Evolutionary conservation across 805 yeast genomes (phyloP), one percentile per base, ranked within the genome.

Genomic region (Yarrowia sp.): DNA sequence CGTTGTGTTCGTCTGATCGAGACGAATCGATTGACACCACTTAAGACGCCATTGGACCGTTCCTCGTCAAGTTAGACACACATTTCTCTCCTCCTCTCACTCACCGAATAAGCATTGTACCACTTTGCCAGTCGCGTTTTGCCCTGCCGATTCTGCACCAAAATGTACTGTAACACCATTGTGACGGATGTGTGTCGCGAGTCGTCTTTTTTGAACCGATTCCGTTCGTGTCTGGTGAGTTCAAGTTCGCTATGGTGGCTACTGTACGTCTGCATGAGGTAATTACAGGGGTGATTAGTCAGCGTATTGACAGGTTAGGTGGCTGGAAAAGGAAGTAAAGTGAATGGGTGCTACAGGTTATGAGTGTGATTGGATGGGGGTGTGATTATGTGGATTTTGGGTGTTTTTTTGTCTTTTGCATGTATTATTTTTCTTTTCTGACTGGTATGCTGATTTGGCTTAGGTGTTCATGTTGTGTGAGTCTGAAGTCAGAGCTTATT

Each of bases 81-180:
- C 3, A 2, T 16, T 40, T 3, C 22, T 17, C 22, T 4, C 10
- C 28, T 21, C 12, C 46, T 1, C 24, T 1, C 16, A 71, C 81
- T 56, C 67, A 78, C 82, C 4, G 78, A 65, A 66, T 76, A 77
- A 9, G 80, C 77, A 9, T 73, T 73, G 72, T 82, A 93, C 92
- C 96, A 92, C 74, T 91, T 88, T 8, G 90, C 87, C 16, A 93
- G 77, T 66, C 99, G 83, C 22, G 93, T 85, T 68, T 89, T 89
- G n/a, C 99, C 98, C 77, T 93, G 98, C 66, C 97, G 82, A 74
- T 93, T 93, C 74, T 93, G 86, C 49, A 93, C 88, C 44, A 92
- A 76, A 43, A 93, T 80, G 77, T 84, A 93, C 68, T 90, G 92
- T 17, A 92, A 82, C 4, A 90, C 82, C 97, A 92, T 91, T 30